phyloP scores from a whole-genome alignment of 73 alveolate genomes.

The Paramecium octaurelia region DNA sequence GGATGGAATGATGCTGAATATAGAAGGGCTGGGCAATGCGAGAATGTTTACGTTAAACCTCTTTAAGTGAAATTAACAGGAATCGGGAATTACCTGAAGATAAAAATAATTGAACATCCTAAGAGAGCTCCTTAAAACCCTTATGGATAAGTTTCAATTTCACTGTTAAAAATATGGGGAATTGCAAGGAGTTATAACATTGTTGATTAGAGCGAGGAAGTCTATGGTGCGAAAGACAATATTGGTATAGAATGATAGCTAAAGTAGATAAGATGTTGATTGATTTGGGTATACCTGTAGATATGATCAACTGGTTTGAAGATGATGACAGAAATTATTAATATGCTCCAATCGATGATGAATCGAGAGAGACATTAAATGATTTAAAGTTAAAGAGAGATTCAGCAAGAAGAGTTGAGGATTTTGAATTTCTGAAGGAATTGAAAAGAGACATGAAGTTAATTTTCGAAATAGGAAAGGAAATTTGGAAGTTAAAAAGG shows the following conservation, averaged over 20 bases:
- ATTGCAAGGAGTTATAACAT: slow-evolving; percentile 78
- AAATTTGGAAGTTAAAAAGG: slow-evolving; percentile 89
- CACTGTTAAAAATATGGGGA: slow-evolving; percentile 91
- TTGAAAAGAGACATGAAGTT: slow-evolving; percentile 85
- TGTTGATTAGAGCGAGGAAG: slow-evolving; percentile 83
- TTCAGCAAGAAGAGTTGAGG: slow-evolving; percentile 85
- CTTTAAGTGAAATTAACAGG: slow-evolving; percentile 74
- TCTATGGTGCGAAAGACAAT: slow-evolving; percentile 79
- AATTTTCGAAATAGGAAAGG: slow-evolving; percentile 93
- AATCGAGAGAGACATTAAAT: slow-evolving; percentile 86
- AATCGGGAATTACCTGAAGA: slow-evolving; percentile 87
- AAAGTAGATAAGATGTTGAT: slow-evolving; percentile 81
- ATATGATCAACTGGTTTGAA: slow-evolving; percentile 86
- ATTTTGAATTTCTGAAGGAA: slow-evolving; percentile 84
- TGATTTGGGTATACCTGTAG: slow-evolving; percentile 96
- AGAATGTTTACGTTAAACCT: slow-evolving; percentile 61
- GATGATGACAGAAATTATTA: slow-evolving; percentile 87
- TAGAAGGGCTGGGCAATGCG: slow-evolving; percentile 69
- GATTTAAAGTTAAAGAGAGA: slow-evolving; percentile 85
- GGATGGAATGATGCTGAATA: slow-evolving; percentile 93
- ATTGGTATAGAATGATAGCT: slow-evolving; percentile 44
- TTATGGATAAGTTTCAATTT: slow-evolving; percentile 89
- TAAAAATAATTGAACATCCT: slow-evolving; percentile 83
- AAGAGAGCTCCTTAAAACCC: slow-evolving; percentile 87
- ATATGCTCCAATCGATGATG: slow-evolving; percentile 96